Conservation (phyloP, 2,329 filamentous ascomycete species). For the Lizonia empirigonia region DNA sequence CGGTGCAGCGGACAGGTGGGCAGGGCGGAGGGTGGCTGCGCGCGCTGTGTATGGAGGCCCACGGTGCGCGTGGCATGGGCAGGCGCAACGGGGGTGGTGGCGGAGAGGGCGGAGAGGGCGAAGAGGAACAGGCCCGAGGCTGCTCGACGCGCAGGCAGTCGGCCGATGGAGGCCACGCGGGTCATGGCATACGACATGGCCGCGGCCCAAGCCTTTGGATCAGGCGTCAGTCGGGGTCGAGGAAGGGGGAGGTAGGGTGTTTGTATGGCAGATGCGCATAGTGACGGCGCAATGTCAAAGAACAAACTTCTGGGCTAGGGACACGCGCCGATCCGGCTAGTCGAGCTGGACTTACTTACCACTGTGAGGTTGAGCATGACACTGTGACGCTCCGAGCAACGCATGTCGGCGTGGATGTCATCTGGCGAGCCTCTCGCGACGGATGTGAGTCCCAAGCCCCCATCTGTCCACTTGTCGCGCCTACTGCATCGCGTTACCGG, state of each 20-base stretch:
- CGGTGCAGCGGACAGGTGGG: conserved; percentile 41
- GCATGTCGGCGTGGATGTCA: no score
- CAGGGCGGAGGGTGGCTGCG: conserved; percentile 22
- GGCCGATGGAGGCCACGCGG: conserved; percentile 32
- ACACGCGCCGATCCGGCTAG: conserved; percentile 39
- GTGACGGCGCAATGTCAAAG: conserved; percentile 25
- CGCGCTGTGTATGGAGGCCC: conserved; percentile 21
- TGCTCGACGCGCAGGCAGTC: conserved; percentile 32
- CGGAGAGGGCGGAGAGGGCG: conserved; percentile 42
- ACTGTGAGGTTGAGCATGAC: conserved; percentile 26
- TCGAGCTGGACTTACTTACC: conserved; percentile 26
- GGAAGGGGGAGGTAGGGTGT: conserved; percentile 7
- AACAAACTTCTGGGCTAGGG: conserved; percentile 40
- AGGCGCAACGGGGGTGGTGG: conserved; percentile 34
- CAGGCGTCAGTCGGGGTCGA: conserved; percentile 28
- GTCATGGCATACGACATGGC: conserved; percentile 47
- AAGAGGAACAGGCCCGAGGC: conserved; percentile 39
- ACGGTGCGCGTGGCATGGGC: conserved; percentile 28
- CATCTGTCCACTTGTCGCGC: conserved; percentile 21
- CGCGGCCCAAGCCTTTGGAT: conserved; percentile 40
- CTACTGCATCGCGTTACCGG: conserved; percentile 8
- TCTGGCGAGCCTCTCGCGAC: no score
- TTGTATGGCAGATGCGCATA: conserved; percentile 17
- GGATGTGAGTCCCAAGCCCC: no score
- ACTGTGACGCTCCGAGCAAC: background rate